A percentile compares a stretch with the other conserved stretches of the same genome.
phyloP scores from a whole-genome alignment of 345 rosid genomes.

The Acer yangbiense region DNA sequence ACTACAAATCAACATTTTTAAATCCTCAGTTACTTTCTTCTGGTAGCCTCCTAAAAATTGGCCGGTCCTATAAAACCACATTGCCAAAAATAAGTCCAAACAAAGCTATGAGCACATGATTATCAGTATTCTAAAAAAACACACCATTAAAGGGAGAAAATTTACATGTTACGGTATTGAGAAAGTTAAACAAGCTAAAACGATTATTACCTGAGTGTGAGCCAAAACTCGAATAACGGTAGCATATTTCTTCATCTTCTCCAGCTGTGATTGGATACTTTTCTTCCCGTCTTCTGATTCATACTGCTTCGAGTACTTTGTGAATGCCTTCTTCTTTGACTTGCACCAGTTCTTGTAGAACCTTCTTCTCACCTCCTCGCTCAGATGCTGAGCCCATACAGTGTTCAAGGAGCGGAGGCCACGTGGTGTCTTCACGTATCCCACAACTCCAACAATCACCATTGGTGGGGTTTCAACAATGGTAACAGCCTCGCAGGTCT shows the following conservation, averaged over 20 bases:
- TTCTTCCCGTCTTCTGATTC: slow-evolving; percentile 75
- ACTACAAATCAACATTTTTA: neutral
- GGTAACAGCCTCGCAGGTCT: slow-evolving; percentile 90
- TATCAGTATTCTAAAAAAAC: neutral
- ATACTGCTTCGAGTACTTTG: slow-evolving; percentile 57
- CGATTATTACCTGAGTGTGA: slow-evolving; percentile 69
- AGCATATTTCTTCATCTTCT: slow-evolving; percentile 79
- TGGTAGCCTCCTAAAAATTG: neutral
- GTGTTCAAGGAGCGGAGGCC: slow-evolving; percentile 75
- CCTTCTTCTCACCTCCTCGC: slow-evolving; percentile 79
- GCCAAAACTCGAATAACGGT: slow-evolving; percentile 77
- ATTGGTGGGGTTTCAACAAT: slow-evolving; percentile 81
- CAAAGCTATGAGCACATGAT: neutral
- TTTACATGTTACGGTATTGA: neutral
- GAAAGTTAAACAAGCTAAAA: neutral
- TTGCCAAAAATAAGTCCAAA: neutral
- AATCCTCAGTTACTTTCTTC: too few relatives aligned
- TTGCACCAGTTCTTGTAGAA: slow-evolving; percentile 88
- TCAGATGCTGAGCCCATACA: slow-evolving; percentile 89
- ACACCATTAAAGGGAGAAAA: neutral
- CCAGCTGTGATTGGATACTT: slow-evolving; percentile 61
- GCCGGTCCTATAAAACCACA: neutral
- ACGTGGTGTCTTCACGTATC: slow-evolving; percentile 73
- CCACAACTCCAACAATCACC: slow-evolving; percentile 87
- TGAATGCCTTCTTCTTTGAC: slow-evolving; percentile 91